Conservation (phyloP, 768 basidiomycete species). For the Trametes cingulata region DNA sequence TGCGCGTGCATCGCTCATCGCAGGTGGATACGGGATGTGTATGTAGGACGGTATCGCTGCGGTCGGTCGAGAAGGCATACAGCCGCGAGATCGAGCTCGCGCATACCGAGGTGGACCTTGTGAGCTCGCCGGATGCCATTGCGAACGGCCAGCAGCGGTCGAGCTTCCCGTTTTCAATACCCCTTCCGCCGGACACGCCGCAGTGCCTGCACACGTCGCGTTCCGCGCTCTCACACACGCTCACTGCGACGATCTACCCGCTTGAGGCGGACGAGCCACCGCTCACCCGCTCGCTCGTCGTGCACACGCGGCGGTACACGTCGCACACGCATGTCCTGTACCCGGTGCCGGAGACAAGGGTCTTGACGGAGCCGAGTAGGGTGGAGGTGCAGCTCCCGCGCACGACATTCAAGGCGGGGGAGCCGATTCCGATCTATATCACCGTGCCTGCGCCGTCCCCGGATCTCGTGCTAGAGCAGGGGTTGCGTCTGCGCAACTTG, state of each 20-base stretch:
- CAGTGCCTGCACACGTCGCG: slow-evolving; percentile 78
- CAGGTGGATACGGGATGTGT: slow-evolving; percentile 4
- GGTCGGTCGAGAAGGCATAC: slow-evolving; percentile 65
- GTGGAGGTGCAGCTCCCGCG: slow-evolving; percentile 74
- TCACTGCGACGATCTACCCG: slow-evolving; percentile 64
- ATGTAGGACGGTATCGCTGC: slow-evolving; percentile 61
- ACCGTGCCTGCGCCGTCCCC: slow-evolving; percentile 75
- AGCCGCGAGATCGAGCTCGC: slow-evolving; percentile 67
- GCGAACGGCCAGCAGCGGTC: slow-evolving; percentile 50
- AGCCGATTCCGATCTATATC: slow-evolving; percentile 77
- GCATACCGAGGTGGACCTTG: slow-evolving; percentile 24
- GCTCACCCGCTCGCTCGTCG: slow-evolving; percentile 57
- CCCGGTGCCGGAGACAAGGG: slow-evolving; percentile 59
- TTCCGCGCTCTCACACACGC: slow-evolving; percentile 69
- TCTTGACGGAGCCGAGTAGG: slow-evolving; percentile 60
- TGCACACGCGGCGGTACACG: slow-evolving; percentile 76
- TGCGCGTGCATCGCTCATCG: slow-evolving; percentile 16
- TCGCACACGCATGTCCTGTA: slow-evolving; percentile 60
- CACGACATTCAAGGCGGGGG: slow-evolving; percentile 67
- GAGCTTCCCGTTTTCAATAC: slow-evolving; percentile 79
- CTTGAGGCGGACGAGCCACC: slow-evolving; percentile 38
- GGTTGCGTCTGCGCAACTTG: slow-evolving; percentile 77
- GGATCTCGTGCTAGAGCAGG: slow-evolving; percentile 66
- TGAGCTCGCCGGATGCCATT: slow-evolving; percentile 26
- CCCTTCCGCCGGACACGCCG: slow-evolving; percentile 75